Evolutionary conservation across 192 early-diverging fungal genomes (phyloP), one percentile per base, ranked within the genome.

Genomic region (Mortierella claussenii): DNA sequence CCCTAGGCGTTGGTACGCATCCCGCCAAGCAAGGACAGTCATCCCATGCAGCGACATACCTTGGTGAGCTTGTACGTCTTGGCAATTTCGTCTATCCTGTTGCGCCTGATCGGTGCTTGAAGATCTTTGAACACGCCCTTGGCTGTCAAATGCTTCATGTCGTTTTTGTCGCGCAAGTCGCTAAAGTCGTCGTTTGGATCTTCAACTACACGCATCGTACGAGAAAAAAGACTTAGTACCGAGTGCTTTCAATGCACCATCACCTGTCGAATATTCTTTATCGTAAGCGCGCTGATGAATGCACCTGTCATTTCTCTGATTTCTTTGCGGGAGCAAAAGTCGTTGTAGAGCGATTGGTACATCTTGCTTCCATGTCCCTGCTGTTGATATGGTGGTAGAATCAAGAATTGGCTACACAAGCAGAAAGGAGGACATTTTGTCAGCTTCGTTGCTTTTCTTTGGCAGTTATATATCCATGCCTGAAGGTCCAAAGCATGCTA

Each of bases 171-270:
- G 4, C 97, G 87, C 76, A 98, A 73, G 60, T 92, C 92, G 52
- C 83, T 83, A 68, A 97, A 98, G 0, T 82, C 87, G 53, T 97
- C 95, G 68, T 94, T 97, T 5, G 96, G 95, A 70, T 97, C 95
- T 76, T 98, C 97, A 12, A 98, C 97, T 73, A 85, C 58, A 13
- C 3, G 27, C 55, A 56, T 58, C 34, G 32, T 37, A 18, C 3
- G 30, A 13, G 65, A 40, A 40, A 40, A 40, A 40, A 40, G 13
- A 40, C 7, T n/a, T n/a, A n/a, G n/a, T n/a, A n/a, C n/a, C n/a
- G n/a, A n/a, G n/a, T n/a, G n/a, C n/a, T n/a, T n/a, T n/a, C n/a
- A n/a, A n/a, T n/a, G n/a, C n/a, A n/a, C n/a, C n/a, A n/a, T n/a
- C n/a, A n/a, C n/a, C n/a, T n/a, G n/a, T n/a, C n/a, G n/a, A n/a